Base-by-base conservation (phyloP, 2,329 filamentous ascomycete genomes). In the Arthrinium puccinioides region DNA sequence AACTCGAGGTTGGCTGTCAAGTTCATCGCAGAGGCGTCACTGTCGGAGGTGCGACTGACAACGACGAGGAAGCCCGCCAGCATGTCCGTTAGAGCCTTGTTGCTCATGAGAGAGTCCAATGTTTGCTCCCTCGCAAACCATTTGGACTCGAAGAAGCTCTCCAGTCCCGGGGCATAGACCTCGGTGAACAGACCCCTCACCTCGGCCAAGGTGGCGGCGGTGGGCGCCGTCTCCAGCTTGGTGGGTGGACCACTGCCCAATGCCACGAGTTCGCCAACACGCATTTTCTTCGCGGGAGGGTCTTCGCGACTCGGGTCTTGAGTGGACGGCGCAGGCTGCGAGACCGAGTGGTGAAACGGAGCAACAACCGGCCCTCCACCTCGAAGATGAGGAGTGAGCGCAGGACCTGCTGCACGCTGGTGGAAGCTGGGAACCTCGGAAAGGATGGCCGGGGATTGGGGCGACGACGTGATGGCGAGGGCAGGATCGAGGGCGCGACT, bases 61-160 rank as follows among this genome's bases (percentile, higher is more conserved):
- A 70, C 64, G 28, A 68, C 63, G 25, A 88, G 68, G 47, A 89
- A 81, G 13, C 75, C 72, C 6, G 74, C 72, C 54, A 89, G 76
- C 43, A 82, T 74, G 36, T 80, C 76, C 48, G 83, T 67, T n/a
- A 87, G 64, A 20, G 66, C 62, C 20, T 68, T 62, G 53, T 84
- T 67, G 34, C 64, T 60, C 38, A 65, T 64, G 39, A 77, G 62
- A n/a, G 66, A 57, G 41, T 64, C 60, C 11, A 58, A 43, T 25
- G 68, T 69, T 32, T 55, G 55, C 32, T 64, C 59, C 38, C 61
- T 61, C 24, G 67, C 76, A 62, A 87, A 96, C 89, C 89, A 97
- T 20, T 71, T 73, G 6, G 87, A 85, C 58, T 96, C 89, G 44
- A 94, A 74, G 44, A 92, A 82, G 34, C 74, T 74, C 58, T 86